Base-by-base conservation (phyloP, 108 stramenopile genomes). In the Aureococcus anophagefferens region DNA sequence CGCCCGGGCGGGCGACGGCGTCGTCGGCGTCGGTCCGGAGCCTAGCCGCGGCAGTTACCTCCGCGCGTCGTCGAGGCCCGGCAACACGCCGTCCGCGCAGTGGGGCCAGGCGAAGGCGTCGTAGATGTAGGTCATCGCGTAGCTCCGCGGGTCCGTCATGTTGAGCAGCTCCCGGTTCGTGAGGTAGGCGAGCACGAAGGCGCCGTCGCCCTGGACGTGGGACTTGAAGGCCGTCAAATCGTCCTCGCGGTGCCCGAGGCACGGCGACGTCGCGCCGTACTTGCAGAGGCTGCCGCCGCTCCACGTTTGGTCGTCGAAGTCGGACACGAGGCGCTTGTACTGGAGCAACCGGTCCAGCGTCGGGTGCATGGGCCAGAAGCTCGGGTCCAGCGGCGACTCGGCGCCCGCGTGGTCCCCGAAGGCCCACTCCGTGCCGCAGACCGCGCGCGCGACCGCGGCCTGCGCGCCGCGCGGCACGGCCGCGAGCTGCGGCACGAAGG, bases 361-460 rank as follows among this genome's bases (percentile, higher is more conserved):
- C 35, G 67, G 67, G 40, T 68, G 67, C n/a, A 68, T 68, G 29
- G 33, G n/a, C 67, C 67, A 68, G 33, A 68, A 68, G 9, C 11
- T 11, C 40, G 67, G 67, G 33, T 68, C n/a, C n/a, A n/a, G n/a
- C n/a, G n/a, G n/a, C n/a, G n/a, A n/a, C n/a, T n/a, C n/a, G n/a
- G n/a, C n/a, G 11, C 14, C n/a, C n/a, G n/a, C n/a, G n/a, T n/a
- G 11, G 7, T 4, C 7, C 4, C 37, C 37, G 11, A 40, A 40
- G 37, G 37, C 4, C 37, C 37, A 40, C 7, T 4, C 7, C 37
- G 37, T 40, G 37, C 4, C 7, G 37, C 37, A 40, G 67, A 30
- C 14, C 11, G 67, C 28, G 67, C 30, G n/a, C 11, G 7, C 40
- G n/a, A n/a, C n/a, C n/a, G n/a, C n/a, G n/a, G n/a, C n/a, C n/a